phyloP scores from a whole-genome alignment of 139 green algal genomes.

The Trebouxia sp. region DNA sequence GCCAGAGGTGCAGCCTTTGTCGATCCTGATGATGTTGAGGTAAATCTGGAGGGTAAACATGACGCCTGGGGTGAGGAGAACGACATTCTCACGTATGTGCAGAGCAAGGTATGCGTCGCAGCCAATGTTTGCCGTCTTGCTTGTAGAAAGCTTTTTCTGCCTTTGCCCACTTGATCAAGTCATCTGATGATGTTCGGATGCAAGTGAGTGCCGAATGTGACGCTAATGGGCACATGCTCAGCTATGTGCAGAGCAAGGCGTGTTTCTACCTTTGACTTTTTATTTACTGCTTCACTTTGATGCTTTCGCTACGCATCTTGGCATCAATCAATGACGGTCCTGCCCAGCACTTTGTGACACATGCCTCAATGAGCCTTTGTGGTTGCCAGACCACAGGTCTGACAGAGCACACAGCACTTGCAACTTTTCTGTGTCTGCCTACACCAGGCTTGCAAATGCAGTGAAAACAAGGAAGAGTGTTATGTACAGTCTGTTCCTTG shows the following conservation, averaged over 20 bases:
- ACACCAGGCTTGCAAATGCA: too few relatives aligned
- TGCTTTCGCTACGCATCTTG: too few relatives aligned
- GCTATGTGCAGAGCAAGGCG: too few relatives aligned
- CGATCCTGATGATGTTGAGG: slow-evolving; percentile 3
- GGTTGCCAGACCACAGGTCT: too few relatives aligned
- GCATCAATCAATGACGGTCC: too few relatives aligned
- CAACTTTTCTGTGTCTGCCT: neutral
- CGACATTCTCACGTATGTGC: slow-evolving; percentile 16
- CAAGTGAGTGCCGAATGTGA: too few relatives aligned
- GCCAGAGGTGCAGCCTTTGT: neutral
- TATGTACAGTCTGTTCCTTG: neutral
- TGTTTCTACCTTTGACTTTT: too few relatives aligned
- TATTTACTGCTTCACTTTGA: too few relatives aligned
- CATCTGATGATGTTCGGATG: neutral
- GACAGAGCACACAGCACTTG: neutral
- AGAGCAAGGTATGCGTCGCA: neutral
- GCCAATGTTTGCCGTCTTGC: neutral
- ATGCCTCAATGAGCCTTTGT: too few relatives aligned
- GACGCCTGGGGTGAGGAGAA: neutral
- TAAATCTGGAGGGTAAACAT: neutral
- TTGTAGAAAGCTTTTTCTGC: neutral
- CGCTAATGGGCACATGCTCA: too few relatives aligned
- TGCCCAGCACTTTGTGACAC: too few relatives aligned
- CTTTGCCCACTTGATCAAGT: neutral
- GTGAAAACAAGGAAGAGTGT: neutral